Base-by-base conservation (phyloP, 768 basidiomycete species). In the Suillus discolor region DNA sequence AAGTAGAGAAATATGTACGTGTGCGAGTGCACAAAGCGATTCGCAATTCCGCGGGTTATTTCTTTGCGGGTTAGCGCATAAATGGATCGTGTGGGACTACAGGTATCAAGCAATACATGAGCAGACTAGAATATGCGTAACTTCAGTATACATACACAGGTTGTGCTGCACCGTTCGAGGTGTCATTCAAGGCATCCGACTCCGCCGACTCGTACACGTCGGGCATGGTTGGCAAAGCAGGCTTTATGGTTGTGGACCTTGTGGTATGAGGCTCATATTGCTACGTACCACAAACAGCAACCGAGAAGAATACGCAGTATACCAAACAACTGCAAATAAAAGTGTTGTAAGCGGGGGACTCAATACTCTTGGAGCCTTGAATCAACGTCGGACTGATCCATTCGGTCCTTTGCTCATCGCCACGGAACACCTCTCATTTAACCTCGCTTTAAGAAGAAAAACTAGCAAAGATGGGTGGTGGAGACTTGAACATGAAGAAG, bases 401-500 rank as follows among this genome's bases (percentile, higher is more conserved):
- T 61, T 55, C 39, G 51, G 55, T 71, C 67, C 65, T 67, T 67
- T 23, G 62, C 41, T 39, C 51, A 63, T 61, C 65, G 42, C 42
- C 61, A 66, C 66, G 18, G 65, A 66, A 36, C n/a, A 68, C 57
- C 63, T 28, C 59, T 57, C 16, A 53, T 59, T 41, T 39, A 61
- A n/a, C 65, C 16, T 42, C 4, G 18, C 65, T 54, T 45, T 31
- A 70, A 7, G 64, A 70, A 7, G 64, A 65, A 64, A 72, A 74
- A 61, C 67, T 63, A 73, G 71, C 71, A 84, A 97, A 91, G 73
- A 98, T 98, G 96, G 96, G 96, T 88, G 96, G 96, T 66, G 96
- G 93, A 67, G 96, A 98, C 79, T 84, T 98, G 76, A 99, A 99
- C 75, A 99, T 99, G 96, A 97, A 93, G 81, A 97, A 97, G 86